Percentiles rank a stretch among this genome's conserved stretches.
These are phyloP conservation scores for Hymenochaete sp. DNA, from an alignment of 1,284 basidiomycete species.

Conservation along the genomic window DNA sequence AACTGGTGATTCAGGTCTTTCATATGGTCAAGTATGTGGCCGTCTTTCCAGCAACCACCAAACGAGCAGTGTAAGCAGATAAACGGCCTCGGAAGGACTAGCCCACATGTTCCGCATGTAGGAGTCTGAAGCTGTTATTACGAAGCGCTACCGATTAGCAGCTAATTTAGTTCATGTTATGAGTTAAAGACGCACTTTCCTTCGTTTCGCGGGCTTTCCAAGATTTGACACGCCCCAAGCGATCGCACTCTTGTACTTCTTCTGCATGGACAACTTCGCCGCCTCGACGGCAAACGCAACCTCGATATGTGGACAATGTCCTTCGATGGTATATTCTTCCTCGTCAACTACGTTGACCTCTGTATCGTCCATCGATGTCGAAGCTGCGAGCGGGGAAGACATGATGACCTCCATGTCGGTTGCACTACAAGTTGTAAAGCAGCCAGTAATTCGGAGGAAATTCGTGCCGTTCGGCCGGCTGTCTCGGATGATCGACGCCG, in stretches of 20 bases:
- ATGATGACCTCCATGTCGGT: constrained; percentile 8
- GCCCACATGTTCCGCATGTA: constrained; percentile 54
- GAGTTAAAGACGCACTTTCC: constrained; percentile 33
- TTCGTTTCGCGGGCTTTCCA: constrained; percentile 32
- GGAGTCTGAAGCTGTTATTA: constrained; percentile 36
- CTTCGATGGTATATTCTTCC: background rate
- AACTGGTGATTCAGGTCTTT: constrained; percentile 52
- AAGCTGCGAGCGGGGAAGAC: constrained; percentile 7
- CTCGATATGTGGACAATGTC: constrained; percentile 33
- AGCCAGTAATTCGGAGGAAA: too few relatives aligned
- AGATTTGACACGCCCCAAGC: constrained; percentile 33
- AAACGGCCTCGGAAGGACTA: constrained; percentile 60
- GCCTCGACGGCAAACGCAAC: constrained; percentile 25
- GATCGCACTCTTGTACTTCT: constrained; percentile 32
- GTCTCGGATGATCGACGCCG: too few relatives aligned
- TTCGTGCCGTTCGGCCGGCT: too few relatives aligned
- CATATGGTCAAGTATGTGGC: constrained; percentile 51
- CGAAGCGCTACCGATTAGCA: background rate
- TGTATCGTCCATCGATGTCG: background rate
- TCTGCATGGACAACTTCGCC: constrained; percentile 23
- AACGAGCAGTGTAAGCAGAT: constrained; percentile 73
- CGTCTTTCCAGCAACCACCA: constrained; percentile 62
- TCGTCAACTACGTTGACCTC: background rate
- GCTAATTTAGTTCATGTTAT: background rate
- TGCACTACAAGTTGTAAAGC: background rate